phyloP scores from a whole-genome alignment of 2,329 filamentous ascomycete genomes.

The Stagonosporopsis cucurbitacearum region DNA sequence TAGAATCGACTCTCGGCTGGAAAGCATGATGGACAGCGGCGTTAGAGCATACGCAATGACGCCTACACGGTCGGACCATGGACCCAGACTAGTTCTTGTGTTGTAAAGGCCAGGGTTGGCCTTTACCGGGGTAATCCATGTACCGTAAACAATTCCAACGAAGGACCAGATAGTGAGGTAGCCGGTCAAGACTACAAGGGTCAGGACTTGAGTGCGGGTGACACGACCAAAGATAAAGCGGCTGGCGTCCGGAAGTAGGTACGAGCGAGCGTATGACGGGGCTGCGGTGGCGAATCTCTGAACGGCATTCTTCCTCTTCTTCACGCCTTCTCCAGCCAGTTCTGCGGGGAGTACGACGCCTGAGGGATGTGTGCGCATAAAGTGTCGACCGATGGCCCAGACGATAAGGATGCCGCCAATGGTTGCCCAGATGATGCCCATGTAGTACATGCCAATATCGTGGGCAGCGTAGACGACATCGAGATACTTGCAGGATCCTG shows the following conservation, averaged over 20 bases:
- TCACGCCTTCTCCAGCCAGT: conserved; percentile 28
- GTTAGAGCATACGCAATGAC: conserved; percentile 76
- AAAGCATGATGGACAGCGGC: conserved; percentile 70
- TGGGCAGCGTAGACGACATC: conserved; percentile 63
- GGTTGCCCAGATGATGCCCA: conserved; percentile 63
- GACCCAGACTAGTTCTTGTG: conserved; percentile 69
- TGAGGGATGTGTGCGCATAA: conserved; percentile 35
- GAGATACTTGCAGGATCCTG: conserved; percentile 65
- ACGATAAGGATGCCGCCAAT: conserved; percentile 57
- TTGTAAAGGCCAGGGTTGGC: conserved; percentile 62
- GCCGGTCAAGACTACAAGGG: conserved; percentile 62
- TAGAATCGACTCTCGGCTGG: conserved; percentile 73
- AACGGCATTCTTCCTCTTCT: conserved; percentile 30
- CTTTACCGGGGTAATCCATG: conserved; percentile 73
- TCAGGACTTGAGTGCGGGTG: conserved; percentile 70
- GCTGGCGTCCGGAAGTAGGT: conserved; percentile 67
- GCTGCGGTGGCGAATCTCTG: conserved; percentile 46
- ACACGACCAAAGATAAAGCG: conserved; percentile 69
- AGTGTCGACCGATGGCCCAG: conserved; percentile 49
- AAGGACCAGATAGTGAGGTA: conserved; percentile 72
- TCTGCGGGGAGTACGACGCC: conserved; percentile 33
- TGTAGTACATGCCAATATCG: conserved; percentile 62
- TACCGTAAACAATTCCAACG: conserved; percentile 70
- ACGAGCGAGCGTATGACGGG: conserved; percentile 54
- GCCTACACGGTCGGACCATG: conserved; percentile 73